Evolutionary conservation across 2,329 filamentous ascomycete species (phyloP), one percentile per base, ranked within the genome.

Genomic region (Monascus ruber): DNA sequence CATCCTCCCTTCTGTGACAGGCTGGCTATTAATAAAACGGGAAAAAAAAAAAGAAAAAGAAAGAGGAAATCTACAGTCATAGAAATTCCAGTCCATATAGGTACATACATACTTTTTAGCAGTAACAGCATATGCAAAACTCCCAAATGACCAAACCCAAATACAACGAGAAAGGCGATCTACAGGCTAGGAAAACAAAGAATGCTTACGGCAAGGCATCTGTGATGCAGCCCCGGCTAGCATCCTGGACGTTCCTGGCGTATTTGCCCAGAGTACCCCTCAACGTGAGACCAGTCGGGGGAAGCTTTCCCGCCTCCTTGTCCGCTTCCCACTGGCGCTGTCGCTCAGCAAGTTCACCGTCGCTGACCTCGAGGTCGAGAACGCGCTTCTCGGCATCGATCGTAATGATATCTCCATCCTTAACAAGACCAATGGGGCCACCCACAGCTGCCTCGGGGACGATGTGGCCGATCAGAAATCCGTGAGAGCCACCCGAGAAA

Each of bases 381-480:
- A 71, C 72, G 34, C 76, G 76, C 56, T 78, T 77, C 60, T 88
- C 82, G 0, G 86, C 83, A 53, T 94, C 85, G 43, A 94, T 93
- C 36, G 79, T 77, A 49, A 94, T 82, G 42, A 72, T 72, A 58
- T 94, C 86, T 25, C 86, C 86, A 49, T 94, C 81, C 50, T 74
- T 62, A n/a, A 91, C 82, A 7, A 94, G 72, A 9, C 76, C 86
- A 45, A 94, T 91, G 2, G 86, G 86, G 0, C 86, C 86, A 36
- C 86, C 86, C 48, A 84, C 83, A 56, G 85, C 81, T 6, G 86
- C 86, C 66, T 94, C 86, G 25, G 86, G 86, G 32, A 88, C 85
- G 45, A 94, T 83, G 64, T 91, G 85, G 1, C 85, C 85, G 53
- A 91, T 89, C 50, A 91, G 69, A 73, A 91, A 91, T 31, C 85